Base-by-base conservation (phyloP, 2,329 filamentous ascomycete genomes). In the Aspergillus pseudoviridinutans region DNA sequence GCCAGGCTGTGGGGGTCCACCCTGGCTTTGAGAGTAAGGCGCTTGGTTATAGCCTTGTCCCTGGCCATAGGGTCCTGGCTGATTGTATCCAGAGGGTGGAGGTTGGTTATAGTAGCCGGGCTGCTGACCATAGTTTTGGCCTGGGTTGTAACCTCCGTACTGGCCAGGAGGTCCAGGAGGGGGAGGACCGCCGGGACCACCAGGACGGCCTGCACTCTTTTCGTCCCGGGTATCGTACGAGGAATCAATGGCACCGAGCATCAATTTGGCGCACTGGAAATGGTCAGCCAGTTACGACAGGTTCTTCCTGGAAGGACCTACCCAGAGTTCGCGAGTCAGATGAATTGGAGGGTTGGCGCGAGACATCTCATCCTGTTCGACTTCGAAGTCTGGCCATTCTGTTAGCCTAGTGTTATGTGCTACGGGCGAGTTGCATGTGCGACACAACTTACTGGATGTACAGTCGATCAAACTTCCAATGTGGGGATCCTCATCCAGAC, bases 181-280 rank as follows among this genome's bases (percentile, higher is more conserved):
- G 29, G 66, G 69, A 49, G 57, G 32, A 6, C 57, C 59, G 8
- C 54, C 27, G 20, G 65, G 60, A 54, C 64, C 69, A 42, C 60
- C 58, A 35, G 71, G 58, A 25, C 71, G 71, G 25, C 71, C 71
- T 60, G 76, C 76, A 5, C 72, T 70, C 70, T 84, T 84, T 71
- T 88, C 86, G 61, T 88, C 85, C 70, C 87, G 85, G 64, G 79
- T 80, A 62, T 88, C 85, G 63, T 88, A 88, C 22, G 83, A 84
- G 25, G 80, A 77, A 66, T 89, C 86, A 66, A 89, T 87, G 41
- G 85, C 82, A 59, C 86, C 86, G 27, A 89, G 82, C 52, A 89
- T 82, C 57, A 89, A 78, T 73, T 89, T 89, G 61, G 86, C 80
- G 65, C 86, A 79, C 77, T 79, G 53, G 27, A 17, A 17, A 47